Conservation (phyloP, 2,329 filamentous ascomycete genomes). For the Metarhizium anisopliae region DNA sequence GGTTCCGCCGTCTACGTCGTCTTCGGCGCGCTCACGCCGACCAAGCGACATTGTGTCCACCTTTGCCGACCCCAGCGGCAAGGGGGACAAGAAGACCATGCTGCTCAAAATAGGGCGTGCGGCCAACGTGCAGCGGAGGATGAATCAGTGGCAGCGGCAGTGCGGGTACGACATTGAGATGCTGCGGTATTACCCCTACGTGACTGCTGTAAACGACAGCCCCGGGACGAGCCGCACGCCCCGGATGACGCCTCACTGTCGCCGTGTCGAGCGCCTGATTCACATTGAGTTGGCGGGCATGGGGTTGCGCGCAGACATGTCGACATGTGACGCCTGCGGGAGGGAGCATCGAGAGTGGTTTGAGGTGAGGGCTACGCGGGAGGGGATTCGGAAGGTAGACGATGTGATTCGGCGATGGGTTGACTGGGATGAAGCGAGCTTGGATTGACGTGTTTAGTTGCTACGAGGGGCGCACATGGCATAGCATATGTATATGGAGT, state of each 20-base stretch:
- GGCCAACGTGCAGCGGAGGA: constrained; percentile 77
- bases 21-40: constrained; percentile 29
- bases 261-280: constrained; percentile 81
- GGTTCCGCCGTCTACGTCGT: constrained; percentile 33
- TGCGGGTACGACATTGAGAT: constrained; percentile 85
- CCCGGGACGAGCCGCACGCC: constrained; percentile 25
- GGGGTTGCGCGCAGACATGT: constrained; percentile 42
- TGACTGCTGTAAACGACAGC: constrained; percentile 33
- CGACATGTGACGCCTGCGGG: constrained; percentile 67
- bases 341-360: constrained; percentile 93
- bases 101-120: constrained; percentile 59
- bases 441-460: not conserved
- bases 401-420: constrained; percentile 77
- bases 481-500: no score
- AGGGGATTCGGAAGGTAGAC: constrained; percentile 57
- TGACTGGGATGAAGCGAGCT: constrained; percentile 60
- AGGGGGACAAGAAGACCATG: constrained; percentile 45
- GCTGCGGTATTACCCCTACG: constrained; percentile 85
- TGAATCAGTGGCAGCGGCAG: constrained; percentile 90
- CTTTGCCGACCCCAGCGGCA: constrained; percentile 30
- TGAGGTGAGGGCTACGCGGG: constrained; percentile 66
- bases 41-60: constrained; percentile 47
- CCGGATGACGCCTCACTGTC: constrained; percentile 73
- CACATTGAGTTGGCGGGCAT: constrained; percentile 75
- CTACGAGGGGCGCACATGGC: not conserved